A percentile compares a stretch with the other conserved stretches of the same genome.
Conservation (phyloP, 352 stramenopile species). For the Peronosclerospora sorghi region DNA sequence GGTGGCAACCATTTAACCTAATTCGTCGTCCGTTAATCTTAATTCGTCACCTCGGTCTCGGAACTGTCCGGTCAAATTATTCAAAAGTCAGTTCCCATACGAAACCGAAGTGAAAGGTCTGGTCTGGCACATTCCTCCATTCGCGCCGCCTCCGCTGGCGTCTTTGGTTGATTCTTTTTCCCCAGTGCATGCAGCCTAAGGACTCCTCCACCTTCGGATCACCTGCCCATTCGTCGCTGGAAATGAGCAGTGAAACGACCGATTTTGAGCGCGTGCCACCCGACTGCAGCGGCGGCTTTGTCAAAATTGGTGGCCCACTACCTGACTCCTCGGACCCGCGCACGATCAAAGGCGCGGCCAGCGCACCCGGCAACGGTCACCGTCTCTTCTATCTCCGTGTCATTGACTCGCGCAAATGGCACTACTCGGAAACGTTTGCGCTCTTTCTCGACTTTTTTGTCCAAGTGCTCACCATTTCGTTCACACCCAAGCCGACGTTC, state of each 20-base stretch:
- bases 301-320: slow-evolving; percentile 71
- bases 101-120: slow-evolving; percentile 7
- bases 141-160: neutral
- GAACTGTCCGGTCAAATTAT: neutral
- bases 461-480: slow-evolving; percentile 73
- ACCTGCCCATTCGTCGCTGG: slow-evolving; percentile 13
- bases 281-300: slow-evolving; percentile 36
- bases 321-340: slow-evolving; percentile 61
- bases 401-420: slow-evolving; percentile 83
- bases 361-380: slow-evolving; percentile 32
- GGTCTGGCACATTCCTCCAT: slow-evolving; percentile 7
- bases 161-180: slow-evolving; percentile 1
- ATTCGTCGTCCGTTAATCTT: slow-evolving; percentile 2
- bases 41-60: slow-evolving; percentile 1
- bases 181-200: slow-evolving; percentile 18
- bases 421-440: slow-evolving; percentile 78
- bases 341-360: slow-evolving; percentile 40
- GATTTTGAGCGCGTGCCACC: slow-evolving; percentile 53
- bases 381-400: slow-evolving; percentile 74
- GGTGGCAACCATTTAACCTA: slow-evolving; percentile 5
- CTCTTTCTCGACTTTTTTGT: slow-evolving; percentile 83
- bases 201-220: slow-evolving; percentile 16
- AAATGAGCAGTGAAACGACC: slow-evolving; percentile 30
- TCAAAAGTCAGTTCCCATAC: slow-evolving; percentile 21
- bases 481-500: slow-evolving; percentile 50